A percentile compares a stretch with the other conserved stretches of the same genome.
phyloP scores from a whole-genome alignment of 495 filamentous ascomycete species.

The Aspergillus affinis region DNA sequence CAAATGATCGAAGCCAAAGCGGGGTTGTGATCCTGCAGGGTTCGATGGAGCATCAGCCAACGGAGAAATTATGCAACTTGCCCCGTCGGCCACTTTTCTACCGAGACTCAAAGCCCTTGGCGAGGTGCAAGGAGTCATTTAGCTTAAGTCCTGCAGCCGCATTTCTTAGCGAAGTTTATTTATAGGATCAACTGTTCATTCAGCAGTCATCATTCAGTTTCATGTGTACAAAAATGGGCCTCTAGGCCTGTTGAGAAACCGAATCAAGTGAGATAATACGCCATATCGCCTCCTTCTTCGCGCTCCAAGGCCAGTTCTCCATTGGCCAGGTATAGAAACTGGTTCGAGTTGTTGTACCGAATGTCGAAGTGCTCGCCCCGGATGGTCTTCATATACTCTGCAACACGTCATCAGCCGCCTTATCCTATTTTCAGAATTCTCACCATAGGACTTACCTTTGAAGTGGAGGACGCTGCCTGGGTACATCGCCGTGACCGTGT shows the following conservation, averaged over 20 bases:
- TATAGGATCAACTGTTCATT: no score
- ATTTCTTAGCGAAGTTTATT: no score
- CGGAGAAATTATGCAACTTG: not conserved
- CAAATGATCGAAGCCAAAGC: not conserved
- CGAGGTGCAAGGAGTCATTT: no score
- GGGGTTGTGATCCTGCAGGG: not conserved
- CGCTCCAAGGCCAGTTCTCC: conserved; percentile 25
- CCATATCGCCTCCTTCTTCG: not conserved
- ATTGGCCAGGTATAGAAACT: conserved; percentile 50
- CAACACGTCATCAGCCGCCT: not conserved
- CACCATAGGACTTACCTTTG: conserved; percentile 26
- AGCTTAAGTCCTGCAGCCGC: no score
- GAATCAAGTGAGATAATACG: conserved; percentile 6
- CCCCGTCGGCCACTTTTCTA: no score
- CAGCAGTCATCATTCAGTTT: no score
- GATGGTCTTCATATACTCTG: conserved; percentile 16
- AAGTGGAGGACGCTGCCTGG: conserved; percentile 45
- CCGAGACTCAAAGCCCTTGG: no score
- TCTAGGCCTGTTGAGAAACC: no score
- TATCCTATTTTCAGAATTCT: not conserved
- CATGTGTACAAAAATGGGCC: no score
- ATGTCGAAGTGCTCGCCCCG: conserved; percentile 48
- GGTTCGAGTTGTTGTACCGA: conserved; percentile 41
- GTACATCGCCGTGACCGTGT: conserved; percentile 41
- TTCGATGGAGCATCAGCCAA: not conserved